phyloP scores from a whole-genome alignment of 306 rosid genomes.

The Nissolia schottii region DNA sequence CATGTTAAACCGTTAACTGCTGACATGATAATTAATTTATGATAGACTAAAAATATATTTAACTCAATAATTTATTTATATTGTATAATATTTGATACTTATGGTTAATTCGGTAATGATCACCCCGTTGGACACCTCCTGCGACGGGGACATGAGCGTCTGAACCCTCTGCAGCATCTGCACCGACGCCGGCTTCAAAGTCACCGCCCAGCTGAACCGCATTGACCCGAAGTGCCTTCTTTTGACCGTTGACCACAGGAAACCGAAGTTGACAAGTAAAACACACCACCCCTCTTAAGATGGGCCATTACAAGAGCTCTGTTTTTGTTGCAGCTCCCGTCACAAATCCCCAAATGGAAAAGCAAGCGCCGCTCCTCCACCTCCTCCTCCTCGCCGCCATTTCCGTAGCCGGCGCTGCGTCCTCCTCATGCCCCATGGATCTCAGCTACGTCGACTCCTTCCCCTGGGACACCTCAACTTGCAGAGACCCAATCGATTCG shows the following conservation, averaged over 20 bases:
- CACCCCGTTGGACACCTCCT: conserved; percentile 32
- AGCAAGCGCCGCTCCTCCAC: not conserved
- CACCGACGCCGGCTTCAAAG: conserved; percentile 40
- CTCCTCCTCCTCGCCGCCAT: not conserved
- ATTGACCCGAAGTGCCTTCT: conserved; percentile 29
- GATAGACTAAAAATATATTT: too few relatives aligned
- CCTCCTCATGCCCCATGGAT: conserved; percentile 62
- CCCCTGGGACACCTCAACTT: conserved; percentile 73
- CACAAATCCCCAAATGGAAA: conserved; percentile 19
- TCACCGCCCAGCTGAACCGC: conserved; percentile 21
- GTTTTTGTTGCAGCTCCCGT: not conserved
- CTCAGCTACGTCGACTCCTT: conserved; percentile 57
- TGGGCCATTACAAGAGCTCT: not conserved
- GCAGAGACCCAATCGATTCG: conserved; percentile 25
- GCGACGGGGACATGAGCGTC: conserved; percentile 44
- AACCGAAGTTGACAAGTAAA: conserved; percentile 17
- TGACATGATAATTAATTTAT: too few relatives aligned
- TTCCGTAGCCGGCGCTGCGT: not conserved
- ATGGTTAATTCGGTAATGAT: too few relatives aligned
- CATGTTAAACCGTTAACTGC: too few relatives aligned
- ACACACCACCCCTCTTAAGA: not conserved
- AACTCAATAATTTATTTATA: too few relatives aligned
- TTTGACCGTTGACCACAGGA: not conserved
- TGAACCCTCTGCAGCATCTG: conserved; percentile 42
- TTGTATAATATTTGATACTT: too few relatives aligned